Evolutionary conservation across 2,329 filamentous ascomycete species (phyloP), one percentile per base, ranked within the genome.

Genomic region (Penicillium sp.): DNA sequence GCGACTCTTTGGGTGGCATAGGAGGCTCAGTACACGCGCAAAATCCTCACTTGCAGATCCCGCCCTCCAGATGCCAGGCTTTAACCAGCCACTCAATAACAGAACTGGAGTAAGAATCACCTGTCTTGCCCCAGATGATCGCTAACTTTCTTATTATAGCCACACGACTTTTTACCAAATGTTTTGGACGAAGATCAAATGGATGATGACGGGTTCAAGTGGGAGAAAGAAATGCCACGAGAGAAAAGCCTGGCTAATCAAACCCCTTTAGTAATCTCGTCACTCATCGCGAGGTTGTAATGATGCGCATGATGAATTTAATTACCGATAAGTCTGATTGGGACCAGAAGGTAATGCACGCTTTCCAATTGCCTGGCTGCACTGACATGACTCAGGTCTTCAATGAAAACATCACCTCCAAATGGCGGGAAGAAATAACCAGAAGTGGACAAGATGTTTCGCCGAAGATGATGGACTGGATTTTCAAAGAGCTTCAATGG

Each of bases 401-500:
- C 18, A 18, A 78, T 48, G 65, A 74, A 2, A 31, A 62, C 1
- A 71, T 74, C 36, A 62, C 63, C 0, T 39, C 54, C 1, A 71
- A 70, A 53, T 77, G 75, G 75, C 60, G 63, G 7, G 42, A 60
- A 1, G 72, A 76, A 41, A 56, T 60, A n/a, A 34, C 57, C 2
- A 21, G 50, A 36, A 60, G 62, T 40, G 56, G 54, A 14, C 42
- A 60, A 27, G 63, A 69, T 32, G 61, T 76, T 2, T 67, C 72
- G 0, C 47, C 67, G 4, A 61, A 60, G 5, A 73, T 77, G 72
- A 60, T 72, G 38, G 66, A 75, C 27, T 73, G 67, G 56, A 68
- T 75, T 56, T 68, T 83, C 22, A 54, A 70, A 18, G 81, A 84
- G 54, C 72, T 85, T 0, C 74, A 72, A 3, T 75, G 75, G 62